Percentiles rank a stretch among this genome's conserved stretches.
Conservation (phyloP, 2,329 filamentous ascomycete species). For the Daldinia sp. region DNA sequence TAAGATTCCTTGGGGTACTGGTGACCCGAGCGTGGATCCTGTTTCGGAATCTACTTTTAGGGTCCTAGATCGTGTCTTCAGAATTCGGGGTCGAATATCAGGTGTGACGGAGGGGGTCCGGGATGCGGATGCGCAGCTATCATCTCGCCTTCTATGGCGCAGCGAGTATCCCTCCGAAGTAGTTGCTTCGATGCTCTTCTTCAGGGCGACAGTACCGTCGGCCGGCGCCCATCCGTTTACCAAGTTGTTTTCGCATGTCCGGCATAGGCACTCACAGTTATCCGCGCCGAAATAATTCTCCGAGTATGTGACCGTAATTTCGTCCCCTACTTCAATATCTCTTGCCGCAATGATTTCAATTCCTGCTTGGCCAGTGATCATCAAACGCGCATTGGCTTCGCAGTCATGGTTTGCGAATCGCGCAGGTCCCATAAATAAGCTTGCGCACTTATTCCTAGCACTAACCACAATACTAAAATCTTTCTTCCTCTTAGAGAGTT, state of each 20-base stretch:
- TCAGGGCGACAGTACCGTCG: conserved; percentile 56
- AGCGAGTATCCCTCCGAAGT: conserved; percentile 61
- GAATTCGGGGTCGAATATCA: conserved; percentile 61
- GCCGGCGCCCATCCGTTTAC: conserved; percentile 83
- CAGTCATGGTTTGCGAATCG: conserved; percentile 98
- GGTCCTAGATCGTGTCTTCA: conserved; percentile 51
- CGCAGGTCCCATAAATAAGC: conserved; percentile 92
- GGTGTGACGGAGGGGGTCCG: conserved; percentile 66
- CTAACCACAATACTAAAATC: conserved; percentile 98
- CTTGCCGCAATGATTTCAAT: conserved; percentile 89
- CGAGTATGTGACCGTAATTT: conserved; percentile 96
- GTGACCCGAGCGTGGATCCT: conserved; percentile 49
- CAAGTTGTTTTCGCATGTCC: conserved; percentile 78
- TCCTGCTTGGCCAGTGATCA: conserved; percentile 82
- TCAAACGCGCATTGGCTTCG: conserved; percentile 86
- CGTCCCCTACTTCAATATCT: conserved; percentile 85
- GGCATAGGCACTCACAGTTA: conserved; percentile 94
- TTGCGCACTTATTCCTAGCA: conserved; percentile 87
- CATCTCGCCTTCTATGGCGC: conserved; percentile 62
- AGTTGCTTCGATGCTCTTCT: conserved; percentile 63
- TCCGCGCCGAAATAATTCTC: conserved; percentile 95
- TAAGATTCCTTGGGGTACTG: conserved; percentile 40
- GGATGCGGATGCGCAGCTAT: conserved; percentile 59
- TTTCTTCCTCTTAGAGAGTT: conserved; percentile 81
- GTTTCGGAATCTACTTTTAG: conserved; percentile 47